Evolutionary conservation across 441 rosid genomes (phyloP).

Genomic region (Brassica balearica): DNA sequence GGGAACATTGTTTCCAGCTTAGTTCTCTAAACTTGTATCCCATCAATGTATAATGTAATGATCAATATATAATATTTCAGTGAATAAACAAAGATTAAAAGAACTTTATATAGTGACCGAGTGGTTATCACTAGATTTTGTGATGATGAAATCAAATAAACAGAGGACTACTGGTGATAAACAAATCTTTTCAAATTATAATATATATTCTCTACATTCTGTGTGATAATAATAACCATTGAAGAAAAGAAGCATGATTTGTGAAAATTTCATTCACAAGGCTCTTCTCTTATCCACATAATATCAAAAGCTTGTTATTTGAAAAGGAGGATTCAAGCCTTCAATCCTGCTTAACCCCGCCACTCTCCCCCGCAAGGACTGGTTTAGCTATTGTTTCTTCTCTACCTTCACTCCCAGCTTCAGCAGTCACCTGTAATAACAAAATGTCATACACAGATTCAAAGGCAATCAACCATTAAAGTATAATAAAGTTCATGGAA

Average conservation of each 20-base stretch:
- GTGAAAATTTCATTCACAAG: neutral
- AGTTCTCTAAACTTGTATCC: too few relatives aligned
- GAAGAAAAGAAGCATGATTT: neutral
- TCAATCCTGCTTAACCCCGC: constrained; percentile 43
- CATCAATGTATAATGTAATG: too few relatives aligned
- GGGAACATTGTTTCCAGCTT: too few relatives aligned
- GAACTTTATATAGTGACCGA: neutral
- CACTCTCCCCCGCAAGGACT: constrained; percentile 5
- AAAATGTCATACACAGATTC: neutral
- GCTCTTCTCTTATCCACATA: constrained; percentile 23
- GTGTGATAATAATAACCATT: constrained; percentile 14
- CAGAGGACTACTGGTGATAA: neutral
- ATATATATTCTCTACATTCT: neutral
- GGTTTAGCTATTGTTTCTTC: constrained; percentile 36
- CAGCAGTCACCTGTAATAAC: constrained; percentile 25
- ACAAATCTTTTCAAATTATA: neutral
- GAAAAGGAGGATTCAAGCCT: neutral
- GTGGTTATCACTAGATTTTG: constrained; percentile 19
- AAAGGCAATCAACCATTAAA: neutral
- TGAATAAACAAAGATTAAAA: neutral
- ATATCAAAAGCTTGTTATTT: constrained; percentile 29
- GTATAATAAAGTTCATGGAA: neutral
- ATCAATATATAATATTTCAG: too few relatives aligned
- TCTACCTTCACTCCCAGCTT: constrained; percentile 31
- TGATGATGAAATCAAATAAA: constrained; percentile 24